Base-by-base conservation (phyloP, 352 stramenopile species). In the Saprolegnia diclina region DNA sequence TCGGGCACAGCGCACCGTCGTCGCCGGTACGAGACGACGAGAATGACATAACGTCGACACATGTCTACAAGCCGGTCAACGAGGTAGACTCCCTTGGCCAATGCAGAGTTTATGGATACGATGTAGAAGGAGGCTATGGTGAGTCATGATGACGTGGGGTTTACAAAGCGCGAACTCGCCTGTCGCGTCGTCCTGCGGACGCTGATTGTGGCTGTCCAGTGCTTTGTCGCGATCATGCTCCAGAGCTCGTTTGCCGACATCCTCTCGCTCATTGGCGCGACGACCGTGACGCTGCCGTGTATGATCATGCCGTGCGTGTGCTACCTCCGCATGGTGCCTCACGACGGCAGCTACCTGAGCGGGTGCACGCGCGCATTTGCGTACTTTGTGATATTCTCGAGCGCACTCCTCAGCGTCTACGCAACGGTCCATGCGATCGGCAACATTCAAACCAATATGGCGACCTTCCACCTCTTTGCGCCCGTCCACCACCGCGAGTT, bases 301-400 rank as follows among this genome's bases (percentile, higher is more conserved):
- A 87, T 89, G 81, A 78, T 89, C 72, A 91, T 91, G 83, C 83
- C 80, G 37, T 89, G 83, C 52, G 64, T 89, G 37, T 89, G 83
- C 73, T 89, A 88, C 65, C 70, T 91, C n/a, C 79, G 82, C 18
- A 73, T 89, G 14, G 79, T 89, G 54, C 79, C 81, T 18, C 69
- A 76, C 0, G 83, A 72, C 5, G 59, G 79, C 19, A 79, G 71
- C 26, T 85, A 84, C 44, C 56, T 77, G 10, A 78, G 81, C 7
- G 73, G 77, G 29, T 87, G 74, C 62, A 80, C 87, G 54, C 74
- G 76, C 21, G 72, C 74, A 16, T 56, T 89, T 32, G 85, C 78
- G 64, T 79, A 86, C 56, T 14, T 83, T 48, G 85, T 84, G 14
- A 82, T 90, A 65, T 44, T 80, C 35, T 71, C 71, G n/a, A 88